Percentiles rank a stretch among this genome's conserved stretches.
These are phyloP conservation scores for Ogataea kodamae DNA, from an alignment of 805 yeast species.

Conservation along the genomic window DNA sequence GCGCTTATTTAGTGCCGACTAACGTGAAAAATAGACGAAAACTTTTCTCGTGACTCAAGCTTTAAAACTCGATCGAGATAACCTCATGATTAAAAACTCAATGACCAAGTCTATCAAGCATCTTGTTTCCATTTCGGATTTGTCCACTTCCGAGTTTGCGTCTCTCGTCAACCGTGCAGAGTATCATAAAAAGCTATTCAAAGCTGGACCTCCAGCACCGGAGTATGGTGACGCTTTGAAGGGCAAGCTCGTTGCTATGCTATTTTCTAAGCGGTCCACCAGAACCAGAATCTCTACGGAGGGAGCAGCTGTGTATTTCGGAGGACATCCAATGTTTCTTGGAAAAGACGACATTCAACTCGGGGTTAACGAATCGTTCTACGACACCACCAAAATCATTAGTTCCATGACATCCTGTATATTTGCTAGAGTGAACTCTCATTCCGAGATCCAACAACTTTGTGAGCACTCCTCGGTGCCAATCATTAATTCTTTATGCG, in stretches of 20 bases:
- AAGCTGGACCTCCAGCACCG: conserved; percentile 43
- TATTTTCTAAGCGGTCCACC: conserved; percentile 90
- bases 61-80: conserved; percentile 2
- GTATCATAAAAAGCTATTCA: conserved; percentile 59
- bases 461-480: conserved; percentile 83
- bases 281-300: conserved; percentile 92
- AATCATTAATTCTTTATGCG: conserved; percentile 90
- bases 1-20: conserved; percentile 12
- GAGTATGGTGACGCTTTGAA: conserved; percentile 47
- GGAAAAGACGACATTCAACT: conserved; percentile 96
- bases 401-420: conserved; percentile 96
- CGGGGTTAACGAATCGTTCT: conserved; percentile 89
- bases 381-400: conserved; percentile 84
- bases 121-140: conserved; percentile 75
- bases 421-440: conserved; percentile 91
- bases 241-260: conserved; percentile 79
- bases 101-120: conserved; percentile 50
- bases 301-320: conserved; percentile 89
- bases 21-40: conserved; percentile 11
- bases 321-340: conserved; percentile 94
- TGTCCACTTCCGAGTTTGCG: conserved; percentile 66
- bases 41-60: conserved; percentile 12
- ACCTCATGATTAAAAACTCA: background rate
- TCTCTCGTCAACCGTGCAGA: conserved; percentile 72
- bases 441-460: conserved; percentile 75